Conservation (phyloP, 2,329 filamentous ascomycete genomes). For the Hirsutella rhossiliensis region DNA sequence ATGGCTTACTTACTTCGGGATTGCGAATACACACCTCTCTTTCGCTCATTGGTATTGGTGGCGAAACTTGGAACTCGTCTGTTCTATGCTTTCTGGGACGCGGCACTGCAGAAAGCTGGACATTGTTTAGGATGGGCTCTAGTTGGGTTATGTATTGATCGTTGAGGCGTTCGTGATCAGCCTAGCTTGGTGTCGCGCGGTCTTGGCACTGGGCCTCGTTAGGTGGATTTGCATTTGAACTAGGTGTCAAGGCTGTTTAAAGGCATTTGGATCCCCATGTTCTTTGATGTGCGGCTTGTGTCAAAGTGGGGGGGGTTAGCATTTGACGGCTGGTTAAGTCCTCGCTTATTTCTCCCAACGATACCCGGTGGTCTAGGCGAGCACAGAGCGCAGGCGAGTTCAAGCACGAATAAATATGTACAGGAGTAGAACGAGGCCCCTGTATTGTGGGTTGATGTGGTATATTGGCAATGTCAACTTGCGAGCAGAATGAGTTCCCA, state of each 20-base stretch:
- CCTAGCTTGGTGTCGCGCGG: not conserved
- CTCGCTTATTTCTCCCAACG: slow-evolving; percentile 6
- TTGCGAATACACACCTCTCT: slow-evolving; percentile 1
- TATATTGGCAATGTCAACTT: too few species aligned
- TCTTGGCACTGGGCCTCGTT: slow-evolving; percentile 4
- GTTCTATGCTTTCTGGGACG: too few species aligned
- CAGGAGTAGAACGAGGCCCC: too few species aligned
- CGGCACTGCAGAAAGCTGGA: not conserved
- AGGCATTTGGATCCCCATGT: slow-evolving; percentile 10
- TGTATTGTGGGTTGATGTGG: too few species aligned
- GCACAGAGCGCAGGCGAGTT: slow-evolving; percentile 2
- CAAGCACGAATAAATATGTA: slow-evolving; percentile 5
- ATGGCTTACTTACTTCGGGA: not conserved
- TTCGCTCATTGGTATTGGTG: not conserved
- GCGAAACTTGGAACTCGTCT: not conserved
- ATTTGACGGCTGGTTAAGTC: slow-evolving; percentile 15
- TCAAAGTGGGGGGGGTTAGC: slow-evolving; percentile 12
- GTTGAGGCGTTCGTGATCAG: not conserved
- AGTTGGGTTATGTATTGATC: not conserved
- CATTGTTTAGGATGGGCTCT: not conserved
- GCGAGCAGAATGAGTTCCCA: too few species aligned
- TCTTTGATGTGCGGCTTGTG: slow-evolving; percentile 13
- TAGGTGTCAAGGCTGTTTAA: slow-evolving; percentile 6
- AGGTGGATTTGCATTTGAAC: slow-evolving; percentile 7
- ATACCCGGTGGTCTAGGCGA: slow-evolving; percentile 17